Evolutionary conservation across 768 basidiomycete species (phyloP), one percentile per base, ranked within the genome.

Genomic region (Steccherinum ochraceum): DNA sequence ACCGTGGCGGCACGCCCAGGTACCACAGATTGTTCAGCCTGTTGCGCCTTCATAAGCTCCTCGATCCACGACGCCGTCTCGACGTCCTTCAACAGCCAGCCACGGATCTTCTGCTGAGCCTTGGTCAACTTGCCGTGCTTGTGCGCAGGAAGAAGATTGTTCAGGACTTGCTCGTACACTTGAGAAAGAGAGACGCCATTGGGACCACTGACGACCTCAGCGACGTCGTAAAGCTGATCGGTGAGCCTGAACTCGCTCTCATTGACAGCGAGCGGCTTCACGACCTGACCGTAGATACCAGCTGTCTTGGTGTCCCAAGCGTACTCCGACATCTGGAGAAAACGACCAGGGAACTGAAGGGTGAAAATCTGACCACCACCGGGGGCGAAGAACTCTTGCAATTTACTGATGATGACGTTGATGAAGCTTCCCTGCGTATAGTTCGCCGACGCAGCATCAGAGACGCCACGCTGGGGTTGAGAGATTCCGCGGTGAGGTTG

Each of bases 331-430:
- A 51, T 45, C n/a, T 59, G 56, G 39, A 65, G 48, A 45, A 53
- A 65, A 1, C 63, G 58, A 23, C 63, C 62, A 16, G 64, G 64
- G 40, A 65, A 64, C 45, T 65, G 64, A 13, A 65, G 52, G 12
- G 63, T 57, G 42, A 65, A 64, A 30, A 57, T 52, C 41, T 65
- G 64, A 20, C 58, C 58, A 5, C 57, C 56, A 7, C 54, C 58
- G 11, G 64, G 62, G 20, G 49, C 46, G 51, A 65, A 64, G 49
- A 64, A 50, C 41, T 43, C 10, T 18, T 43, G 16, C n/a, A 43
- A 10, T 10, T 7, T 43, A 11, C 21, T 19, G 41, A 43, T n/a
- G 41, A 43, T n/a, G 5, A 5, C 10, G 18, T 7, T 10, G 10
- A 43, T 7, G 41, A 43, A 43, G 16, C 18, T 43, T 7, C 41